A percentile compares a stretch with the other conserved stretches of the same genome.
Evolutionary conservation across 176 grass and related monocot species (phyloP).

Genomic region (Dendrocalamus sinicus): DNA sequence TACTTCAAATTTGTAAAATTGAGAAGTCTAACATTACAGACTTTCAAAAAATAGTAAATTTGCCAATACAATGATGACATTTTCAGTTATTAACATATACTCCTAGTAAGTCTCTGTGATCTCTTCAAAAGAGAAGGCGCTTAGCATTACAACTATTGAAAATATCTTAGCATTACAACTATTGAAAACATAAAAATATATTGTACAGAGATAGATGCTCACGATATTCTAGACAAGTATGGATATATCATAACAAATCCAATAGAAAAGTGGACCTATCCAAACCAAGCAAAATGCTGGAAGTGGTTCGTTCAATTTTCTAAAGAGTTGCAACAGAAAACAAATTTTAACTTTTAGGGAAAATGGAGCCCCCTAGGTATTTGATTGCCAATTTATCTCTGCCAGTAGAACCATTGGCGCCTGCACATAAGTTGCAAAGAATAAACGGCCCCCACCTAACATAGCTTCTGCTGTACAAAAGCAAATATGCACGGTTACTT

Average conservation of each 20-base stretch:
- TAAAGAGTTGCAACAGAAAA: slow-evolving; percentile 4
- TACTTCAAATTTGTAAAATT: not conserved
- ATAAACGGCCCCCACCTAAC: not conserved
- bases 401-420: not conserved
- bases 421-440: slow-evolving; percentile 4
- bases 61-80: not conserved
- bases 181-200: not conserved
- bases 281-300: not conserved
- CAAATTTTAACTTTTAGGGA: not conserved
- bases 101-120: not conserved
- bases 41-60: not conserved
- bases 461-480: not conserved
- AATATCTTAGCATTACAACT: not conserved
- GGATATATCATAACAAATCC: not conserved
- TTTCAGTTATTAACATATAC: not conserved
- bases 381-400: not conserved
- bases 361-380: not conserved
- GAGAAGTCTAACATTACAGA: not conserved
- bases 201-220: not conserved
- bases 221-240: not conserved
- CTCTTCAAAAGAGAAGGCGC: not conserved
- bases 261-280: not conserved
- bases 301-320: not conserved
- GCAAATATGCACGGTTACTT: not conserved
- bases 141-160: not conserved